Evolutionary conservation across 176 grass and related monocot species (phyloP), one percentile per base, ranked within the genome.

Genomic region (Raddia guianensis): DNA sequence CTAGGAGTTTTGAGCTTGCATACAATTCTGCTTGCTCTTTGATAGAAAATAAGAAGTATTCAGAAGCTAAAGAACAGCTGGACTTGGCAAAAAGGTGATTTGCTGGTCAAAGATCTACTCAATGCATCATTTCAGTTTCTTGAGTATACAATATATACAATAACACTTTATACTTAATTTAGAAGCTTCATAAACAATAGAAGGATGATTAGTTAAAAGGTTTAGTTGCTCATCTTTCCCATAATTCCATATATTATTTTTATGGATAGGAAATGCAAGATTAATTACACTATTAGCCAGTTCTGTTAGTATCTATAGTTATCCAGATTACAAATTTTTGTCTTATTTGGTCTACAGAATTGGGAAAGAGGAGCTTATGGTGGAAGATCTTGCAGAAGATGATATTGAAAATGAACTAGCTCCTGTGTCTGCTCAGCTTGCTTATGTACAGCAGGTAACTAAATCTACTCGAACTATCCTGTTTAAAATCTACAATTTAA

Each of bases 11-110:
- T 82, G 93, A 99, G 87, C 85, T 99, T 42, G 86, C 92, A 72
- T 99, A 99, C 77, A 99, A 99, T 68, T 85, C 91, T 80, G 93
- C 92, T 74, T 99, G 96, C 72, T 70, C 96, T 16, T 91, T 99
- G 82, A 87, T 99, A 86, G 96, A 93, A 69, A 90, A 83, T 64
- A 90, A 99, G 63, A 95, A 95, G 73, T 99, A 93, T 70, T 65
- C 79, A 47, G 96, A 99, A 72, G 92, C 92, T 65, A 91, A 91
- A 77, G 79, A 93, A 76, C 78, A 91, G 73, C 80, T 99, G 83
- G 90, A 95, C 40, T 88, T 90, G 58, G 92, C 96, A 51, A 88
- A 87, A 87, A 99, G 92, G 96, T 99, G 51, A 89, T 65, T 62
- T 49, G 11, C 51, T 49, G 51, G 1, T 37, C 68, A 62, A 82